Percentiles rank a stretch among this genome's conserved stretches.
These are phyloP conservation scores for Cryptosporidium parvum DNA, from an alignment of 169 alveolate species.

Conservation along the genomic window DNA sequence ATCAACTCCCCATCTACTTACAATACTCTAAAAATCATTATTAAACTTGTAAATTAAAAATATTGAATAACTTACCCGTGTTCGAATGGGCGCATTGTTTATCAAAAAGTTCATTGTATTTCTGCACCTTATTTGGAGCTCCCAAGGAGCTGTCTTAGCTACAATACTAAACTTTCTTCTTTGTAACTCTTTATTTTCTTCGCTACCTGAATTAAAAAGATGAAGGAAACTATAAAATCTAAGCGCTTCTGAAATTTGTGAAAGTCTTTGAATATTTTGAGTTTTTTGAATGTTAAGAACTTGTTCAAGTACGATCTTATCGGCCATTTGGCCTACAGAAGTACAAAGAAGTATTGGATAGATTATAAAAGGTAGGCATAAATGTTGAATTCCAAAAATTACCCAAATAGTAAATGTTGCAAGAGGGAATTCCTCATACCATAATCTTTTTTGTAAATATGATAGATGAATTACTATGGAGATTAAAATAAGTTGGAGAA, in stretches of 20 bases:
- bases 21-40: conserved; percentile 21
- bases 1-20: conserved; percentile 39
- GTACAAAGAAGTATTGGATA: conserved; percentile 67
- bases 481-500: conserved; percentile 53
- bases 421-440: conserved; percentile 45
- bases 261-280: conserved; percentile 52
- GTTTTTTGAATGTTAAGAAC: conserved; percentile 62
- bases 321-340: conserved; percentile 76
- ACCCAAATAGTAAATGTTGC: conserved; percentile 68
- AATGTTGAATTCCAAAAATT: conserved; percentile 49
- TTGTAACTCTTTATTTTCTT: conserved; percentile 60
- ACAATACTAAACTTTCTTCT: conserved; percentile 64
- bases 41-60: neutral
- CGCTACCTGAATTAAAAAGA: conserved; percentile 35
- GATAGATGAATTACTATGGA: conserved; percentile 70
- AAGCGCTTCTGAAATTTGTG: conserved; percentile 58
- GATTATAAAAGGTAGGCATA: conserved; percentile 55
- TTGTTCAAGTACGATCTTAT: conserved; percentile 47
- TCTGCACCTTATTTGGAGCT: conserved; percentile 65
- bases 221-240: conserved; percentile 57
- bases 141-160: conserved; percentile 75
- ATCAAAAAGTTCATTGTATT: conserved; percentile 72
- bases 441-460: conserved; percentile 50
- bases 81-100: conserved; percentile 71
- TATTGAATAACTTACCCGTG: conserved; percentile 53